Evolutionary conservation across 148 eudicot genomes (phyloP).

Genomic region (Cornus kousa): DNA sequence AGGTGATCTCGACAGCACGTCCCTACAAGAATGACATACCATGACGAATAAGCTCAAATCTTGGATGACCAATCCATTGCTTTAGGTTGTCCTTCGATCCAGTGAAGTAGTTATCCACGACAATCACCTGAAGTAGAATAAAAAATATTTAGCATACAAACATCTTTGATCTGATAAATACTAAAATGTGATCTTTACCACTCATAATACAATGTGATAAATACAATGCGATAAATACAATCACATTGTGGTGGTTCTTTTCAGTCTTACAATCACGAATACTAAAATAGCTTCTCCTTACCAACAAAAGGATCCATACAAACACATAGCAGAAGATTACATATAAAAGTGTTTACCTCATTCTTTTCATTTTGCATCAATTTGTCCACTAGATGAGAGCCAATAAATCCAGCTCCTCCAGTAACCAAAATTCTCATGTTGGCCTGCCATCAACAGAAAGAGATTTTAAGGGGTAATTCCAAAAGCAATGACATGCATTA

Average conservation of each 20-base stretch:
- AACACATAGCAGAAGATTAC: background rate
- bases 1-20: background rate
- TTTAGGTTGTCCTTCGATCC: slow-evolving; percentile 90
- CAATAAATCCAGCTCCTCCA: slow-evolving; percentile 99
- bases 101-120: slow-evolving; percentile 93
- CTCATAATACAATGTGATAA: too few relatives aligned
- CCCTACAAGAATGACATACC: slow-evolving; percentile 38
- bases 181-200: too few relatives aligned
- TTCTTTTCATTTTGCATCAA: slow-evolving; percentile 95
- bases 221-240: slow-evolving; percentile 1
- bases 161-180: background rate
- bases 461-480: background rate
- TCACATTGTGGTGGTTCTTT: background rate
- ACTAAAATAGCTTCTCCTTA: background rate
- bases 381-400: slow-evolving; percentile 91
- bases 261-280: background rate
- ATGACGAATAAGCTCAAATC: slow-evolving; percentile 98
- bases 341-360: slow-evolving; percentile 46
- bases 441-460: slow-evolving; percentile 44
- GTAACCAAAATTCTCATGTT: slow-evolving; percentile 96
- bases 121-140: slow-evolving; percentile 61
- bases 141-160: background rate
- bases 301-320: background rate
- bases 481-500: background rate
- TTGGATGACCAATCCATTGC: slow-evolving; percentile 93